Conservation (phyloP, 352 stramenopile genomes). For the Sclerospora graminicola region DNA sequence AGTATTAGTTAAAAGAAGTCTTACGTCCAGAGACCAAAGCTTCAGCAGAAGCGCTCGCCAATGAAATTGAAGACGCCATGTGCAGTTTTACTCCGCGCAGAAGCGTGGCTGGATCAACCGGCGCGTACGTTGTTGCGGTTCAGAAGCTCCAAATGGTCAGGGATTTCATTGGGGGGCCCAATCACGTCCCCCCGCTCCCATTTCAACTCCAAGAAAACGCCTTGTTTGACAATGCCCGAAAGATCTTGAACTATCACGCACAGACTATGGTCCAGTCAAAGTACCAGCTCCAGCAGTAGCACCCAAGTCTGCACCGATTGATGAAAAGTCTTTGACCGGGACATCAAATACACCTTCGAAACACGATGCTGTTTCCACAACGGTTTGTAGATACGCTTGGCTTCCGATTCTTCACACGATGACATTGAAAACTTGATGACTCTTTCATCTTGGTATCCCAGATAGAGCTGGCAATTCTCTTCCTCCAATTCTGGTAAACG, state of each 20-base stretch:
- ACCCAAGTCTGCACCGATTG: too few relatives aligned
- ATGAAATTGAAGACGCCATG: constrained; percentile 79
- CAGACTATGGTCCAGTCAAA: too few relatives aligned
- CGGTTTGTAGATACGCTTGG: too few relatives aligned
- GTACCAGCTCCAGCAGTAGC: too few relatives aligned
- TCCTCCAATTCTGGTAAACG: too few relatives aligned
- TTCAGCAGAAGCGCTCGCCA: constrained; percentile 65
- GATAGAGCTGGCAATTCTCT: too few relatives aligned
- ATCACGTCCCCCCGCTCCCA: constrained; percentile 34
- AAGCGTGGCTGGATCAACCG: constrained; percentile 79
- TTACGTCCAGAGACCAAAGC: constrained; percentile 78
- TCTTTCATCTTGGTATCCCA: too few relatives aligned
- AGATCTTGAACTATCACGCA: constrained; percentile 27
- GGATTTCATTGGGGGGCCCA: constrained; percentile 60
- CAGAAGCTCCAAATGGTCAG: constrained; percentile 86
- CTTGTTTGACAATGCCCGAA: constrained; percentile 49
- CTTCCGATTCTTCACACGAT: too few relatives aligned
- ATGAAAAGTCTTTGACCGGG: too few relatives aligned
- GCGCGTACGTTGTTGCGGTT: constrained; percentile 66
- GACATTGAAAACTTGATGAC: too few relatives aligned
- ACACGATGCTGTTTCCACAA: too few relatives aligned
- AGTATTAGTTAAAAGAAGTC: constrained; percentile 84
- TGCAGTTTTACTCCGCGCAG: constrained; percentile 67
- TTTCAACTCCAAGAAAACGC: constrained; percentile 36
- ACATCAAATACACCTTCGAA: too few relatives aligned